Base-by-base conservation (phyloP, 495 filamentous ascomycete genomes). In the Penicillium soppii region DNA sequence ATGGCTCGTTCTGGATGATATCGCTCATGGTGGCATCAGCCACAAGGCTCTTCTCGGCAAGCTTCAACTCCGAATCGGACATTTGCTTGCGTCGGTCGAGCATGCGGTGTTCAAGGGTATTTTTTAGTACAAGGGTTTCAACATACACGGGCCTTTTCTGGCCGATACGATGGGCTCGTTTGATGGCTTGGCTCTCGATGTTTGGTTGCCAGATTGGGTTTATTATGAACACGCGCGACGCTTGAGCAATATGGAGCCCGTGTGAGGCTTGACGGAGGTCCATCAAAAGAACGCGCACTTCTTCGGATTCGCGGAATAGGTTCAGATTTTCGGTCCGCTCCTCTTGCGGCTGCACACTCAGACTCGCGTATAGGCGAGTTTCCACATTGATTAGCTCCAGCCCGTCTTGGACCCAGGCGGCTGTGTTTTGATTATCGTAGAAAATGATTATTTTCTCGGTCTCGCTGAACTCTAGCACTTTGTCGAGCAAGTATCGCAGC, bases 401-500 rank as follows among this genome's bases (percentile, higher is more conserved):
- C 13, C 87, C 83, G 59, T 92, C 85, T 10, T 89, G 87, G 33
- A 96, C 81, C 68, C 90, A 91, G 54, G 77, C 90, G 0, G 92
- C 91, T 4, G 87, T 77, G 59, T 94, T 91, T 43, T 91, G 84
- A 45, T 86, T 85, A 47, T 96, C 92, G 69, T 95, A 96, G 63
- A 97, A 97, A 19, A 97, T 80, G 35, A 97, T 79, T 22, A 92
- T 96, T 61, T 97, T 95, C 50, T 95, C 91, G 1, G 76, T 61
- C 5, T 75, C 62, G 36, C 95, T 81, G 42, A 90, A 73, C 40
- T 80, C 70, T 3, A 82, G 58, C 10, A 97, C 81, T 45, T 78
- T 73, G 47, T 90, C 85, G 7, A 96, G 68, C 2, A 97, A 76
- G 56, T 97, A 96, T 2, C 87, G 90, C 2, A 97, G 73, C 67